A percentile compares a stretch with the other conserved stretches of the same genome.
Conservation (phyloP, 306 rosid species). For the Cicer chorassanicum region DNA sequence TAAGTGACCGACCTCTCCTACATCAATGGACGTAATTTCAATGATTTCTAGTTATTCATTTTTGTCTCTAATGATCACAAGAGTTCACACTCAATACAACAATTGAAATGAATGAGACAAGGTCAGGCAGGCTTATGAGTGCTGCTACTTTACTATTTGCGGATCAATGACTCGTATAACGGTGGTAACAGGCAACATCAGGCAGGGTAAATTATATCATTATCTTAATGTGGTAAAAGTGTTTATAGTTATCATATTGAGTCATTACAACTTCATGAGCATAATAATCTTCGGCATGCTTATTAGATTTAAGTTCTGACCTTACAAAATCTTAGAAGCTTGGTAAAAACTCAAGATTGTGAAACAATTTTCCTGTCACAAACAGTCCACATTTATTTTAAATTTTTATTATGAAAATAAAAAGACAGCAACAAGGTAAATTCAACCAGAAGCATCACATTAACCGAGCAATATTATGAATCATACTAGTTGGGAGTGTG, state of each 20-base stretch:
- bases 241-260: constrained; percentile 7
- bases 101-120: background rate
- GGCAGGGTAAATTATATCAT: background rate
- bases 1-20: constrained; percentile 34
- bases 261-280: constrained; percentile 32
- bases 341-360: background rate
- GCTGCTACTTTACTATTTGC: background rate
- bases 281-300: constrained; percentile 47
- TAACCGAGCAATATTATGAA: background rate
- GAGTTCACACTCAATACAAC: constrained; percentile 13
- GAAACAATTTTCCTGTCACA: background rate
- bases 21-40: constrained; percentile 40
- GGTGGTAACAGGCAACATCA: constrained; percentile 9
- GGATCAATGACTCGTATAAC: constrained; percentile 5
- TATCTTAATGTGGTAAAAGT: constrained; percentile 12
- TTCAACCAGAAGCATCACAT: no score
- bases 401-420: background rate
- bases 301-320: background rate
- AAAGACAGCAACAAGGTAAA: background rate
- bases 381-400: background rate
- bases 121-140: background rate
- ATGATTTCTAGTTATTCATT: background rate
- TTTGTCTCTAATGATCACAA: constrained; percentile 15
- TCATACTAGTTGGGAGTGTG: background rate
- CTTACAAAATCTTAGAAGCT: constrained; percentile 7